These are phyloP conservation scores for Stereum hirsutum DNA, from an alignment of 1,284 basidiomycete species.

Conservation along the genomic window DNA sequence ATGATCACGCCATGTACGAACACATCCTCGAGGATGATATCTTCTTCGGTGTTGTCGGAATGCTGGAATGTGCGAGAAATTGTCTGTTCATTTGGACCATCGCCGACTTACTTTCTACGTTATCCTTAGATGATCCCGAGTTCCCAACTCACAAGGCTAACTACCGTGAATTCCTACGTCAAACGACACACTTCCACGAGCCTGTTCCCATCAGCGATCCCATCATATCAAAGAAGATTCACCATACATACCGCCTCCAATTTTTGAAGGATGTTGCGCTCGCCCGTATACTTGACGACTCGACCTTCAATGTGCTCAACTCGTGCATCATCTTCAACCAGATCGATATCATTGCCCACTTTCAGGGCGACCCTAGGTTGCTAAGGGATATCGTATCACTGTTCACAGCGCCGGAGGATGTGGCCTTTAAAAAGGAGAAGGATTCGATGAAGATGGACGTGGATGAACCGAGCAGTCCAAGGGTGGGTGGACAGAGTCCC, in stretches of 20 bases:
- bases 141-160: constrained; percentile 94
- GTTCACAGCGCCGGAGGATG: constrained; percentile 34
- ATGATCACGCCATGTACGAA: constrained; percentile 93
- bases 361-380: constrained; percentile 73
- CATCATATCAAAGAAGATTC: constrained; percentile 77
- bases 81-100: constrained; percentile 10
- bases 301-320: constrained; percentile 94
- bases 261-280: constrained; percentile 99
- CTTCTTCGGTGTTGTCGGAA: constrained; percentile 89
- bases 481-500: constrained; percentile 6
- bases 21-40: constrained; percentile 91
- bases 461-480: constrained; percentile 21
- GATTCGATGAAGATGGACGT: constrained; percentile 24
- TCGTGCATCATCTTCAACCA: constrained; percentile 99
- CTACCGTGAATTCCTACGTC: constrained; percentile 86
- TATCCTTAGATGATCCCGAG: constrained; percentile 81
- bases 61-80: constrained; percentile 82
- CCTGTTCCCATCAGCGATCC: constrained; percentile 77
- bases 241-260: constrained; percentile 93
- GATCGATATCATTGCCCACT: constrained; percentile 92
- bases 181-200: constrained; percentile 78
- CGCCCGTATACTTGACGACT: constrained; percentile 89
- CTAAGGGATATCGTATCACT: constrained; percentile 72
- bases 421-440: constrained; percentile 15
- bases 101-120: constrained; percentile 3